Evolutionary conservation across 179 eudicot species (phyloP), one percentile per base, ranked within the genome.

Genomic region (Patellifolia procumbens): DNA sequence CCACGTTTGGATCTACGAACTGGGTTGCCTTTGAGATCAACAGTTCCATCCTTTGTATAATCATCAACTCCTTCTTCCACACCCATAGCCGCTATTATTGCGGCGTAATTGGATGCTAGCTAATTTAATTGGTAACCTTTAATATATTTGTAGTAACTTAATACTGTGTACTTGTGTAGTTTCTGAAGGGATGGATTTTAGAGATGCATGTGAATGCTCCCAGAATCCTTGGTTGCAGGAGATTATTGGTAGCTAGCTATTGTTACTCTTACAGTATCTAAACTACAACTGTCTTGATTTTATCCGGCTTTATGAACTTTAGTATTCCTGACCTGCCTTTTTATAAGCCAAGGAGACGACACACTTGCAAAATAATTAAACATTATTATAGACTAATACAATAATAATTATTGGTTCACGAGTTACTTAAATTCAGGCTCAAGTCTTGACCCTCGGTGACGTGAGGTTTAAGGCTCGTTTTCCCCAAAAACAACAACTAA

Each of bases 21-120:
- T 16, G 93, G 93, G 77, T 91, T 84, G 34, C 97, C 96, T 78
- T 76, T 87, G 68, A 92, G 97, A 86, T 92, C 96, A 32, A 92
- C 93, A 1, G 97, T 90, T 9, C 96, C 97, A 75, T 92, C 97
- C 70, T 83, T 73, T 55, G 97, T 91, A 79, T 88, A 91, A 28
- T 82, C 91, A 75, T 86, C 52, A 51, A 62, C 85, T 20, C 6
- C 73, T 76, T 74, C 87, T 70, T 88, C 93, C 84, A 59, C 70
- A 2, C 58, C 76, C 78, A 79, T 83, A 52, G 70, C 48, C 63
- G 51, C 32, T 2, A 2, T 19, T 8, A 6, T 34, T 12, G 15
- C 64, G 35, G 6, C 43, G 43, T n/a, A 6, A 39, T 39, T 39
- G 8, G 43, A 39, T 39, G 43, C 19, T 42, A 32, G 39, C 48